These are phyloP conservation scores for Claviceps spartinae DNA, from an alignment of 2,329 filamentous ascomycete species.

Conservation along the genomic window DNA sequence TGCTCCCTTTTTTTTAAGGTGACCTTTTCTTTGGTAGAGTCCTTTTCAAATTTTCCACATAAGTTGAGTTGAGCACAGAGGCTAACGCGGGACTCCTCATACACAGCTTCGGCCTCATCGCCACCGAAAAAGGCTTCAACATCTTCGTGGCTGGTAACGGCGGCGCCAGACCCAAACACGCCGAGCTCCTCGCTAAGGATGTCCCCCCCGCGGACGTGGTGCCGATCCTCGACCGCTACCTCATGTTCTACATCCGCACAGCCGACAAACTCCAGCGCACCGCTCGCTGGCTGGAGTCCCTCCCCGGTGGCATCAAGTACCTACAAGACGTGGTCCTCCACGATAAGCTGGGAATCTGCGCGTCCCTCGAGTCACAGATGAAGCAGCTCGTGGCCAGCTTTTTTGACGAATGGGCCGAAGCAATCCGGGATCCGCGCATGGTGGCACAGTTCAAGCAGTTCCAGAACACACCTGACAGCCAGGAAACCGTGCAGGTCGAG, in stretches of 20 bases:
- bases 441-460: slow-evolving; percentile 68
- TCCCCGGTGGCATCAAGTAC: slow-evolving; percentile 75
- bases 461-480: slow-evolving; percentile 62
- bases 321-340: slow-evolving; percentile 70
- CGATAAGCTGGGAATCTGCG: slow-evolving; percentile 75
- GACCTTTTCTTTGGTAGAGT: neutral
- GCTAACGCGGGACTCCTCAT: neutral
- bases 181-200: slow-evolving; percentile 74
- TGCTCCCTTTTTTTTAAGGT: neutral
- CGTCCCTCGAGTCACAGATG: slow-evolving; percentile 79
- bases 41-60: no score
- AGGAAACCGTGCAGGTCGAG: slow-evolving; percentile 56
- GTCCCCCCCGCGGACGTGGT: slow-evolving; percentile 72
- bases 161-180: slow-evolving; percentile 70
- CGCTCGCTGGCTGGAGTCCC: slow-evolving; percentile 71
- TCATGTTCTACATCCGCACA: slow-evolving; percentile 89
- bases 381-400: slow-evolving; percentile 67
- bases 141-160: slow-evolving; percentile 85
- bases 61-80: neutral
- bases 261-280: slow-evolving; percentile 84
- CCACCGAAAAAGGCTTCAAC: slow-evolving; percentile 87
- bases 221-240: slow-evolving; percentile 73
- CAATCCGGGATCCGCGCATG: slow-evolving; percentile 54
- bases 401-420: slow-evolving; percentile 88
- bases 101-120: slow-evolving; percentile 69